Base-by-base conservation (phyloP, 176 grass and related monocot species). In the Musa acuminata region DNA sequence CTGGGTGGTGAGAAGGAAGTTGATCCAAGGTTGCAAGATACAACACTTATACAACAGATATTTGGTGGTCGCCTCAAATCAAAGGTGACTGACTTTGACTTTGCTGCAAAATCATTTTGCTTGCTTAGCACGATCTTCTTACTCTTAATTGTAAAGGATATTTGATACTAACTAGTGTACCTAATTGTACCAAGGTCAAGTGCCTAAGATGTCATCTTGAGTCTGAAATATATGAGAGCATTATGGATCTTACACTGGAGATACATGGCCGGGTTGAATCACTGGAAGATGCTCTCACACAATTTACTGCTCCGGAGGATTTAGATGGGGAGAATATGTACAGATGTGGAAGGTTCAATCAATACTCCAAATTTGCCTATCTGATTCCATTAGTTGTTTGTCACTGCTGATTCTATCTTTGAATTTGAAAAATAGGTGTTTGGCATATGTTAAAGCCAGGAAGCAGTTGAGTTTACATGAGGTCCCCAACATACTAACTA, bases 281-380 rank as follows among this genome's bases (percentile, higher is more conserved):
- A 23, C 86, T 99, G 85, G 88, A 99, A 85, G 95, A 99, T 86
- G 95, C 95, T 78, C 85, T 99, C 75, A 91, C 91, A 50, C 95
- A 99, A 81, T 99, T 99, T 86, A 99, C 95, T 73, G 81, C 91
- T 80, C 86, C 91, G 72, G 95, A 99, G 86, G 95, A 94, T 88
- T 87, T 99, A 52, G 95, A 99, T 89, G 95, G 95, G 64, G 95
- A 99, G 12, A 99, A 99, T 81, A 99, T 94, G 95, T 99, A 99
- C 79, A 91, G 87, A 91, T 99, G 95, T 85, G 95, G 85, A 91
- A 94, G 95, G 95, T 99, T 51, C 14, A 9, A 49, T 21, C 3
- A 24, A 24, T 51, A 53, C 22, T 77, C 11, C 49, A 64, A 51
- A 64, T 25, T 14, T 77, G 6, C 29, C 20, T 51, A 21, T 64